Evolutionary conservation across 2,329 filamentous ascomycete species (phyloP).

Genomic region (Epichloe festucae): DNA sequence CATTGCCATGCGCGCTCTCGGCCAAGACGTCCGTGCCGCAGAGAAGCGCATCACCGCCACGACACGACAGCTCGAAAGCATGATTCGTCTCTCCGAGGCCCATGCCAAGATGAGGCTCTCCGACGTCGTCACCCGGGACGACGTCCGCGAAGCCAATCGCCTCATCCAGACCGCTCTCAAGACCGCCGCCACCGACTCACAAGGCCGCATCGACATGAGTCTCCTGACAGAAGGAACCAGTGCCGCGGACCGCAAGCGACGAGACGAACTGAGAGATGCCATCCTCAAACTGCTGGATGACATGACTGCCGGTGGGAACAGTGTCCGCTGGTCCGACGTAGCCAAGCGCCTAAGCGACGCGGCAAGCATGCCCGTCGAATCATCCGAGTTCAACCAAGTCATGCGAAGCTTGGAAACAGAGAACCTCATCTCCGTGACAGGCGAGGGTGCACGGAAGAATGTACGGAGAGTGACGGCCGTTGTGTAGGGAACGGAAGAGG

Average conservation of each 20-base stretch:
- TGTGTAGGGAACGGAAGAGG: slow-evolving; percentile 13
- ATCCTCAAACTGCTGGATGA: slow-evolving; percentile 68
- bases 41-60: slow-evolving; percentile 97
- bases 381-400: slow-evolving; percentile 69
- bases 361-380: slow-evolving; percentile 58
- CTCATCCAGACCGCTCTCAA: slow-evolving; percentile 91
- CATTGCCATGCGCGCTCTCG: slow-evolving; percentile 88
- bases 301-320: slow-evolving; percentile 53
- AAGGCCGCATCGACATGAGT: slow-evolving; percentile 94
- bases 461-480: slow-evolving; percentile 60
- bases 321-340: slow-evolving; percentile 68
- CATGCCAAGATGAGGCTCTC: slow-evolving; percentile 96
- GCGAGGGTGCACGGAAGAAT: slow-evolving; percentile 72
- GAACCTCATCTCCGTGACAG: slow-evolving; percentile 64
- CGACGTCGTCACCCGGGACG: slow-evolving; percentile 58
- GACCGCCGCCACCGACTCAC: slow-evolving; percentile 86
- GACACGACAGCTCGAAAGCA: slow-evolving; percentile 89
- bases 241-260: slow-evolving; percentile 69
- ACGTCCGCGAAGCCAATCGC: slow-evolving; percentile 83
- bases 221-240: slow-evolving; percentile 89
- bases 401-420: slow-evolving; percentile 73
- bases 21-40: slow-evolving; percentile 70
- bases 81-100: slow-evolving; percentile 93
- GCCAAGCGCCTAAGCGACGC: slow-evolving; percentile 59
- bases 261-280: slow-evolving; percentile 72